phyloP scores from a whole-genome alignment of 2,329 filamentous ascomycete species.

The Sphaerulina vaccinii region DNA sequence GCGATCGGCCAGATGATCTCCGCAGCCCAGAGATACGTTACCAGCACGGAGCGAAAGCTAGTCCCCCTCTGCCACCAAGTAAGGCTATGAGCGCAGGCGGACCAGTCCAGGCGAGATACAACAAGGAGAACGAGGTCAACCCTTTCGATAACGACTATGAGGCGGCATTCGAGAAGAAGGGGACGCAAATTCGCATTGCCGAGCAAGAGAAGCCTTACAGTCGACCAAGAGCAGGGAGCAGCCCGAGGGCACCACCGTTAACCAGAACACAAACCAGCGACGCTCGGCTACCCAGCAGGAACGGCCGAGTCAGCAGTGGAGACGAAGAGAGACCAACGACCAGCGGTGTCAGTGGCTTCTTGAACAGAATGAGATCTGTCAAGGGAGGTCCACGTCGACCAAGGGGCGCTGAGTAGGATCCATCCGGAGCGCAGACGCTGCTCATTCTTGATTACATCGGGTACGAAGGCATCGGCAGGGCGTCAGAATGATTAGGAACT shows the following conservation, averaged over 20 bases:
- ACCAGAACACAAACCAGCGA: constrained; percentile 25
- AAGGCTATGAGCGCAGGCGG: constrained; percentile 44
- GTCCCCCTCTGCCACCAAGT: constrained; percentile 25
- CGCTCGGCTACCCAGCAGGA: constrained; percentile 27
- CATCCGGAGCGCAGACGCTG: background rate
- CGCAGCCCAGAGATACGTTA: constrained; percentile 57
- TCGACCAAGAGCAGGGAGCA: constrained; percentile 51
- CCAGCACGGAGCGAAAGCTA: constrained; percentile 22
- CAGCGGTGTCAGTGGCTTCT: constrained; percentile 55
- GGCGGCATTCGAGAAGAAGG: constrained; percentile 64
- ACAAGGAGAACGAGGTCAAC: constrained; percentile 54
- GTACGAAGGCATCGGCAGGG: background rate
- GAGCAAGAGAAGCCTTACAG: constrained; percentile 42
- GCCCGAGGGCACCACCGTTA: constrained; percentile 51
- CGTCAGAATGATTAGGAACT: background rate
- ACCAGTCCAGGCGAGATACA: constrained; percentile 38
- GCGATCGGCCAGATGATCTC: constrained; percentile 39
- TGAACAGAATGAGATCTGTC: constrained; percentile 78
- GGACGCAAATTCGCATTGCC: constrained; percentile 55
- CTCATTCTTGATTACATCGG: background rate
- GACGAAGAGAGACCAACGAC: constrained; percentile 40
- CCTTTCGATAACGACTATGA: constrained; percentile 77
- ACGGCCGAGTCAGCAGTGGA: constrained; percentile 39
- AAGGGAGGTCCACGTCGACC: constrained; percentile 62
- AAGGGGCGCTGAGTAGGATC: constrained; percentile 12